Base-by-base conservation (phyloP, 129 eudicot species). In the Arctium lappa region DNA sequence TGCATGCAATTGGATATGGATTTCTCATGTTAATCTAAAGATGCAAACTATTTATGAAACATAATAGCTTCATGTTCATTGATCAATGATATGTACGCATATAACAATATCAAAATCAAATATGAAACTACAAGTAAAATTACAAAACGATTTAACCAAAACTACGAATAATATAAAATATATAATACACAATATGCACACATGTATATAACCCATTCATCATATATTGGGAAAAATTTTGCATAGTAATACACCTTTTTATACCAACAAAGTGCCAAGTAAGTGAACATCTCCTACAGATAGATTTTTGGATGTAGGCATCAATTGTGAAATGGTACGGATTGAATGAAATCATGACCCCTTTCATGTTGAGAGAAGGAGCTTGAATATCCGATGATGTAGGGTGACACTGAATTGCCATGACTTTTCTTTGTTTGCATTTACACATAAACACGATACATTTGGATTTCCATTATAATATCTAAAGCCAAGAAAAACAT, bases 81-180 rank as follows among this genome's bases (percentile, higher is more conserved):
- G 11, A 40, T n/a, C 12, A 37, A 30, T 33, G 56, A 36, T 12
- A 72, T 27, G 27, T 29, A 78, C 13, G 50, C 68, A 66, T 27
- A 77, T 30, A 27, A 33, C 66, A 32, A 46, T 39, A 65, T 13
- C 15, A 39, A 31, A 30, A 68, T 13, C 18, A 40, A 9, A 46
- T 34, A 44, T 69, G 68, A 60, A 66, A 79, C 22, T 15, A 46
- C 10, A 75, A 76, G 80, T 33, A 34, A 76, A 53, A 76, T 53
- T 53, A 13, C 65, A 53, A 15, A 53, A 60, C 22, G 18, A 60
- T 60, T 60, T 60, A n/a, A 60, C 68, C 68, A 60, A 60, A 60
- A 60, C 8, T 60, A 60, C n/a, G 68, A 0, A 60, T 60, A n/a
- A 60, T 6, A 60, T n/a, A n/a, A n/a, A n/a, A n/a, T n/a, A n/a